phyloP scores from a whole-genome alignment of 371 early-diverging fungal genomes.

The Mortierella sp. region DNA sequence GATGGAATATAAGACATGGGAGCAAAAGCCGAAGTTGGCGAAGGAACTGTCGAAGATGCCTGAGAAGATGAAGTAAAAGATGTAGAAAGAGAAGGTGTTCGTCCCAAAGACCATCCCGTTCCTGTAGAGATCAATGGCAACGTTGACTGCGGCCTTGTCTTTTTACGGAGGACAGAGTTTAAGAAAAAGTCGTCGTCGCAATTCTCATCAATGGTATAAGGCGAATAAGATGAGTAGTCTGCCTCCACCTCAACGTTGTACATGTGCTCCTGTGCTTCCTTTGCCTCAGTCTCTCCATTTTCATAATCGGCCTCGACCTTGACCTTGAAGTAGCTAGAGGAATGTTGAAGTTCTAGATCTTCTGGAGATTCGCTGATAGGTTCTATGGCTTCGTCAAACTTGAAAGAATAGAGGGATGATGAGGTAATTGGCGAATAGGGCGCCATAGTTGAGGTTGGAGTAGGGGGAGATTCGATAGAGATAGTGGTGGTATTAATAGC shows the following conservation, averaged over 20 bases:
- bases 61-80: constrained; percentile 24
- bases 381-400: neutral
- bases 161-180: constrained; percentile 42
- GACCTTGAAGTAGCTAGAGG: constrained; percentile 1
- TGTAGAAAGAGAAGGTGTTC: constrained; percentile 24
- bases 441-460: neutral
- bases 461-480: neutral
- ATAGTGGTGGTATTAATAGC: neutral
- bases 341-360: neutral
- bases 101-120: neutral
- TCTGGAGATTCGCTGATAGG: neutral
- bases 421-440: neutral
- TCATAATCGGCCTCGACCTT: neutral
- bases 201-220: constrained; percentile 48
- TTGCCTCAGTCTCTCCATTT: neutral
- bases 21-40: constrained; percentile 24
- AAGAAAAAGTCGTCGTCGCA: constrained; percentile 52
- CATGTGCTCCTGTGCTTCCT: neutral
- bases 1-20: neutral
- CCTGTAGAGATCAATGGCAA: neutral
- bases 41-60: constrained; percentile 26
- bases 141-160: constrained; percentile 2
- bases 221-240: constrained; percentile 6
- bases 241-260: neutral
- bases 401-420: neutral